Percentiles rank a stretch among this genome's conserved stretches.
Conservation (phyloP, 2,329 filamentous ascomycete species). For the Penicillium sp. region DNA sequence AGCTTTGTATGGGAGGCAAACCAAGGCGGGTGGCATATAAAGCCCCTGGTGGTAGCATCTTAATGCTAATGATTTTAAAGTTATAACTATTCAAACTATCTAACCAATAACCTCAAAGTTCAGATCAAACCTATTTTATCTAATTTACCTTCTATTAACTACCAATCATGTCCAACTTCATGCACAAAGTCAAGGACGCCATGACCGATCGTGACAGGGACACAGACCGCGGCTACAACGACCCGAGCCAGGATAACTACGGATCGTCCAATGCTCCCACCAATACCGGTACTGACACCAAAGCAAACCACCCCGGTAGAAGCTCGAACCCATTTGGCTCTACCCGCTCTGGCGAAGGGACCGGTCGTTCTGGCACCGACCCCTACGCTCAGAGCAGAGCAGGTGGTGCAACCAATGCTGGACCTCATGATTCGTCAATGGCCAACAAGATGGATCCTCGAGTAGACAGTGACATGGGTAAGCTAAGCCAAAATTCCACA, state of each 20-base stretch:
- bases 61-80: too few species aligned
- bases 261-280: too few species aligned
- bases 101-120: neutral
- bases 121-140: neutral
- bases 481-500: neutral
- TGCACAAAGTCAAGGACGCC: conserved; percentile 19
- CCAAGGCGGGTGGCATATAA: neutral
- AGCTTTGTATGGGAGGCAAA: neutral
- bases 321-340: neutral
- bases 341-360: neutral
- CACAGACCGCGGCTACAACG: neutral
- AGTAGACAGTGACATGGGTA: conserved; percentile 22
- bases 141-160: neutral
- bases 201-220: conserved; percentile 5
- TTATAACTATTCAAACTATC: neutral
- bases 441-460: conserved; percentile 56
- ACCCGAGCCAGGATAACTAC: neutral
- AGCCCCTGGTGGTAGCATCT: neutral
- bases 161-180: conserved; percentile 13
- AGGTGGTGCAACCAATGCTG: conserved; percentile 19
- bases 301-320: neutral
- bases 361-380: neutral
- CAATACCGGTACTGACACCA: neutral
- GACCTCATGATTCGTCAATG: conserved; percentile 45
- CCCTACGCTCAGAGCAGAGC: neutral